phyloP scores from a whole-genome alignment of 2,329 filamentous ascomycete species.

The Aureobasidium melanogenum region DNA sequence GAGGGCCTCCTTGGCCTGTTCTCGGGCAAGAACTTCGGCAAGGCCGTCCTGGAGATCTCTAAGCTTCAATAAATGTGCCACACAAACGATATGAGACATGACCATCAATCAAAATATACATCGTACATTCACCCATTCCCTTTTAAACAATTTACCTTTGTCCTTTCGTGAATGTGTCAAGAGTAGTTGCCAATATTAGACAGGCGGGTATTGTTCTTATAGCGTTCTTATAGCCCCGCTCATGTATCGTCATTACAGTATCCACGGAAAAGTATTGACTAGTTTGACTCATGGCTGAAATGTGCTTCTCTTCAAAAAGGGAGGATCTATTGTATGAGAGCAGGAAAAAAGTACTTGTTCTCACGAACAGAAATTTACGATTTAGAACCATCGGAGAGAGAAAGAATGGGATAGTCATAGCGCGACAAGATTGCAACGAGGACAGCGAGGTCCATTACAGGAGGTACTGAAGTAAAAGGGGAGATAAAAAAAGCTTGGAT shows the following conservation, averaged over 20 bases:
- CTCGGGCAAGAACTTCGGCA: slow-evolving; percentile 74
- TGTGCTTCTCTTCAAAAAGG: too few relatives aligned
- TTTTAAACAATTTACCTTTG: not conserved
- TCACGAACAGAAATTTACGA: too few relatives aligned
- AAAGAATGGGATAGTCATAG: too few relatives aligned
- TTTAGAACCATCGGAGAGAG: too few relatives aligned
- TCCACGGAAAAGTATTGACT: too few relatives aligned
- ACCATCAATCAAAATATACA: not conserved
- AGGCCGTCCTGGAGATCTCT: slow-evolving; percentile 65
- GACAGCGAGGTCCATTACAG: too few relatives aligned
- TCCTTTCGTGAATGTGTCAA: not conserved
- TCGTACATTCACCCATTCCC: not conserved
- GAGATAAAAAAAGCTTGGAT: not conserved
- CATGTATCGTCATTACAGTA: too few relatives aligned
- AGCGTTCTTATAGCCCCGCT: not conserved
- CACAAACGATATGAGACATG: slow-evolving; percentile 1
- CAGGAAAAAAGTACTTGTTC: too few relatives aligned
- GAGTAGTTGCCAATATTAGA: not conserved
- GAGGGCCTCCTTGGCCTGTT: slow-evolving; percentile 69
- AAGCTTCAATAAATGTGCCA: slow-evolving; percentile 7
- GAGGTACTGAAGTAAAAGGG: not conserved
- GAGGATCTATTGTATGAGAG: too few relatives aligned
- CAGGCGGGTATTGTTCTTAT: too few relatives aligned
- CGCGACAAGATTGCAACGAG: not conserved
- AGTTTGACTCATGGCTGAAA: too few relatives aligned